Base-by-base conservation (phyloP, 352 stramenopile genomes). In the Pythium sp. region DNA sequence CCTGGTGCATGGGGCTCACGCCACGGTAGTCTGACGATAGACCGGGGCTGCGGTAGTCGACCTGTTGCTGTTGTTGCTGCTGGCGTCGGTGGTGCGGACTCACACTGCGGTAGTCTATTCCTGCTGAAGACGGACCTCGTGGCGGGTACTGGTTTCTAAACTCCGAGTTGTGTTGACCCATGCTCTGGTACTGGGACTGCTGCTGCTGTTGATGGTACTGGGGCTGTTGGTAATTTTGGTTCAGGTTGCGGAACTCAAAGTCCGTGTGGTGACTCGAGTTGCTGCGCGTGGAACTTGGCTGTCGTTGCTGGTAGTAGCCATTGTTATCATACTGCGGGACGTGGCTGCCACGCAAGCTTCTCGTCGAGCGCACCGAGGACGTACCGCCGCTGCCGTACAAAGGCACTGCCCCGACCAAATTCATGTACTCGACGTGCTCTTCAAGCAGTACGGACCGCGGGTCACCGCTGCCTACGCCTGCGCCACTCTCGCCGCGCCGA, bases 231-330 rank as follows among this genome's bases (percentile, higher is more conserved):
- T 38, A n/a, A 20, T 15, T n/a, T 8, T 65, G 22, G 36, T 62
- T 63, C 55, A 64, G 26, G 64, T 69, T 64, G 26, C 64, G 64
- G 64, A 67, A 62, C 36, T 67, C 62, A 36, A 67, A 67, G 15
- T 67, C 62, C 18, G 8, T 22, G 4, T 46, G 62, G 62, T 68
- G 28, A 6, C 15, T 11, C 41, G 41, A 47, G 41, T 47, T 47
- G 18, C 22, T 28, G 5, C 53, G 53, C 15, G 24, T 58, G 53
- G 53, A 32, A 8, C 32, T 34, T 24, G 47, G 47, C 18, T 54
- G 49, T 6, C 9, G 36, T 43, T 18, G 57, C 20, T 20, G 5
- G 4, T n/a, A 43, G 20, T 54, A 24, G 22, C 7, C 36, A 20
- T n/a, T 32, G 24, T 5, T n/a, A 5, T 62, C 57, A 55, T 69